Evolutionary conservation across 306 rosid species (phyloP), one percentile per base, ranked within the genome.

Genomic region (Corylus avellana): DNA sequence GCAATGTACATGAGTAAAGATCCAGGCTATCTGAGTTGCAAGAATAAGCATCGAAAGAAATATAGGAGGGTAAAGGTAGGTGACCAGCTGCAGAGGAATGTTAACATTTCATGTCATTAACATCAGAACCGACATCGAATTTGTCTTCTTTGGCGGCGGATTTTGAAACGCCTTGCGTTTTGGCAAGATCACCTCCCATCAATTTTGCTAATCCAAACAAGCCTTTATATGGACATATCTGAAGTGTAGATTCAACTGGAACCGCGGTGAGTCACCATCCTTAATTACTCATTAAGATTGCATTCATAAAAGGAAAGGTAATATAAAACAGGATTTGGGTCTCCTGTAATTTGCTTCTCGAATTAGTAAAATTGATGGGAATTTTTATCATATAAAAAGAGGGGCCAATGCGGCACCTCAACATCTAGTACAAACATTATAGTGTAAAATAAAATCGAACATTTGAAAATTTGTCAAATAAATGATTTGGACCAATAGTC

Each of bases 171-270:
- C 98, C 98, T 9, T 94, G 94, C 81, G 53, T 92, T 82, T 58
- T 85, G 10, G 80, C 55, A 25, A 91, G 79, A 78, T 82, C 98
- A 39, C 3, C 1, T 0, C 86, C 97, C 75, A 1, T 86, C 62
- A 59, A 67, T 44, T 94, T 94, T 75, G 77, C 89, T 35, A 94
- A 87, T 81, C 92, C 97, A 22, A 86, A 87, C 0, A 83, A 7
- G 62, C 97, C 98, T 12, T 88, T 94, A 50, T 81, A 91, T 80
- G 97, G 88, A 4, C 97, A 86, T 77, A 81, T 94, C 51, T 89
- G 97, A 1, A 87, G 91, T 81, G 63, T 59, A 0, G 98, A 94
- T 76, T 94, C 98, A 32, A 80, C 95, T 4, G 92, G 77, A 11
- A 78, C 89, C 49, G 87, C 97, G 16, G 98, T 93, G 61, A 74